phyloP scores from a whole-genome alignment of 2,329 filamentous ascomycete genomes.

The Colletotrichum sp. region DNA sequence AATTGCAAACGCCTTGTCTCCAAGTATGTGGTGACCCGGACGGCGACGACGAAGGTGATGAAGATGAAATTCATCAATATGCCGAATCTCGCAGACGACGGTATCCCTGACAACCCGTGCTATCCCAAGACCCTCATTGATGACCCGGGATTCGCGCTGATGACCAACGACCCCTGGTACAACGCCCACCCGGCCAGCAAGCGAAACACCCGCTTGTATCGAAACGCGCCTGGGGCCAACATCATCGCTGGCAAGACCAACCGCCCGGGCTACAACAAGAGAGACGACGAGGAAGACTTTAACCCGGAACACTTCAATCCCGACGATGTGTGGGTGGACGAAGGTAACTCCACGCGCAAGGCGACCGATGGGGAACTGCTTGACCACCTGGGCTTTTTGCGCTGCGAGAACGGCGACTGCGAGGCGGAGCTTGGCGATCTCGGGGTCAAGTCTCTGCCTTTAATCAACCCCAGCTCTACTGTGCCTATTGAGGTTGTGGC shows the following conservation, averaged over 20 bases:
- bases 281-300: not conserved
- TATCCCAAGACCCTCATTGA: constrained; percentile 20
- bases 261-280: not conserved
- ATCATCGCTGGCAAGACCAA: constrained; percentile 1
- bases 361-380: not conserved
- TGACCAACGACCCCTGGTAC: constrained; percentile 24
- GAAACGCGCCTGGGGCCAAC: not conserved
- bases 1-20: not conserved
- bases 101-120: constrained; percentile 25
- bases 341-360: not conserved
- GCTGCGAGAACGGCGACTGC: not conserved
- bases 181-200: not conserved
- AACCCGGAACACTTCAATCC: not conserved
- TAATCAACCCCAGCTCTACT: not conserved
- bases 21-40: not conserved
- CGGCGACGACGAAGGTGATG: not conserved
- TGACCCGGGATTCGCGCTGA: constrained; percentile 26
- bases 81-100: constrained; percentile 15
- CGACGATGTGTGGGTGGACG: not conserved
- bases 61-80: constrained; percentile 4
- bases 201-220: not conserved
- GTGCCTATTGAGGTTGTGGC: not conserved
- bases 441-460: not conserved
- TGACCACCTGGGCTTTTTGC: not conserved
- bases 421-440: not conserved